phyloP scores from a whole-genome alignment of 495 filamentous ascomycete genomes.

The Poronia punctata region DNA sequence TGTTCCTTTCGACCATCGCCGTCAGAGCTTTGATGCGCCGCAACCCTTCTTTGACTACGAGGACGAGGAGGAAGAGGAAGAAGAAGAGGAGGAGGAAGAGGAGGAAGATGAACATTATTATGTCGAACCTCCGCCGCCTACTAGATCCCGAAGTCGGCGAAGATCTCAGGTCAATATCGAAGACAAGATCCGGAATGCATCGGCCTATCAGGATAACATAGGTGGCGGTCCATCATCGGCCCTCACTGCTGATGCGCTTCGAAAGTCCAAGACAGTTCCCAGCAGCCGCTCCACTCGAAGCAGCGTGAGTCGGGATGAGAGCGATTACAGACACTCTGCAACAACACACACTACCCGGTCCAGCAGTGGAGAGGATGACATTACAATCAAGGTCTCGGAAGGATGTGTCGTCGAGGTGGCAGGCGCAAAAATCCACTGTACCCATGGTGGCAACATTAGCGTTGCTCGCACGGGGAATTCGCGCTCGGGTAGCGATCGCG shows the following conservation, averaged over 20 bases:
- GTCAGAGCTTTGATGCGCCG: slow-evolving; percentile 17
- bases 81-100: too few species aligned
- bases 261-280: slow-evolving; percentile 34
- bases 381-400: slow-evolving; percentile 47
- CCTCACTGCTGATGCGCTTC: slow-evolving; percentile 45
- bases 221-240: slow-evolving; percentile 34
- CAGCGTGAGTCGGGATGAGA: slow-evolving; percentile 49
- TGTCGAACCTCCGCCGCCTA: neutral
- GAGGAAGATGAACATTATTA: slow-evolving; percentile 4
- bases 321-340: slow-evolving; percentile 47
- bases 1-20: slow-evolving; percentile 15
- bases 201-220: slow-evolving; percentile 45
- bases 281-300: slow-evolving; percentile 48
- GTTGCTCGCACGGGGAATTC: slow-evolving; percentile 29
- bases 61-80: slow-evolving; percentile 5
- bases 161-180: slow-evolving; percentile 34
- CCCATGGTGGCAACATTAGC: slow-evolving; percentile 46
- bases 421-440: slow-evolving; percentile 45
- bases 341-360: slow-evolving; percentile 48
- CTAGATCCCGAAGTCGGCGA: slow-evolving; percentile 20
- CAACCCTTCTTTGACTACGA: slow-evolving; percentile 18
- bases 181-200: slow-evolving; percentile 40
- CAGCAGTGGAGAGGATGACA: slow-evolving; percentile 40
- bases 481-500: slow-evolving; percentile 31
- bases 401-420: slow-evolving; percentile 40